Percentiles rank a stretch among this genome's conserved stretches.
phyloP scores from a whole-genome alignment of 2,329 filamentous ascomycete species.

The Didymella segeticola region DNA sequence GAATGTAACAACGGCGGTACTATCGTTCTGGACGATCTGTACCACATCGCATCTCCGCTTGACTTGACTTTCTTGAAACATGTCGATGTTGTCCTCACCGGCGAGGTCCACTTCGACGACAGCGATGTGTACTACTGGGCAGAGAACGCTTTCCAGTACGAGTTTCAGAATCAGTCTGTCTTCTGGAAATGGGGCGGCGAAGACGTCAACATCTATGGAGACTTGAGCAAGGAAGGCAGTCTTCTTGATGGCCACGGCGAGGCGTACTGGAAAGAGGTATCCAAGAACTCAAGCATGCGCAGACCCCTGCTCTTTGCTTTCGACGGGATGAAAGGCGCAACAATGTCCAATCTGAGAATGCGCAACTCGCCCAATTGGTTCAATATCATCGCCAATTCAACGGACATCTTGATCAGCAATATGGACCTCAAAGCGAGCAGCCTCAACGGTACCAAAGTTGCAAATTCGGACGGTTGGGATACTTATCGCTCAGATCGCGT shows the following conservation, averaged over 20 bases:
- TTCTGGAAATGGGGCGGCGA: conserved; percentile 68
- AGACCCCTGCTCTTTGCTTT: conserved; percentile 55
- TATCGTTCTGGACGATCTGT: conserved; percentile 48
- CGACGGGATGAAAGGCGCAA: conserved; percentile 8
- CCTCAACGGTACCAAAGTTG: background rate
- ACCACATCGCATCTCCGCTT: conserved; percentile 63
- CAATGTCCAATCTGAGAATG: conserved; percentile 3
- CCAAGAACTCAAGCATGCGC: conserved; percentile 50
- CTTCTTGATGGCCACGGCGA: conserved; percentile 64
- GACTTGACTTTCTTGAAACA: conserved; percentile 66
- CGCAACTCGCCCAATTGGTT: conserved; percentile 36
- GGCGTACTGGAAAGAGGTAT: conserved; percentile 47
- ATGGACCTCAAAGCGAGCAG: conserved; percentile 6
- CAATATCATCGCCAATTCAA: conserved; percentile 57
- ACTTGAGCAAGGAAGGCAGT: conserved; percentile 49
- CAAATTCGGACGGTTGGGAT: conserved; percentile 54
- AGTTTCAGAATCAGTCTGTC: conserved; percentile 66
- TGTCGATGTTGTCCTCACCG: conserved; percentile 58
- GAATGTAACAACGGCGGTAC: conserved; percentile 65
- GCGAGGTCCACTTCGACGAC: conserved; percentile 65
- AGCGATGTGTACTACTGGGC: conserved; percentile 68
- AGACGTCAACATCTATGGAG: conserved; percentile 68
- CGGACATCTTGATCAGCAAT: conserved; percentile 45
- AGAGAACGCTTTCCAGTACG: conserved; percentile 63
- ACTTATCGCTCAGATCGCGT: conserved; percentile 64